Conservation (phyloP, 192 early-diverging fungal genomes). For the Backusella luteola region DNA sequence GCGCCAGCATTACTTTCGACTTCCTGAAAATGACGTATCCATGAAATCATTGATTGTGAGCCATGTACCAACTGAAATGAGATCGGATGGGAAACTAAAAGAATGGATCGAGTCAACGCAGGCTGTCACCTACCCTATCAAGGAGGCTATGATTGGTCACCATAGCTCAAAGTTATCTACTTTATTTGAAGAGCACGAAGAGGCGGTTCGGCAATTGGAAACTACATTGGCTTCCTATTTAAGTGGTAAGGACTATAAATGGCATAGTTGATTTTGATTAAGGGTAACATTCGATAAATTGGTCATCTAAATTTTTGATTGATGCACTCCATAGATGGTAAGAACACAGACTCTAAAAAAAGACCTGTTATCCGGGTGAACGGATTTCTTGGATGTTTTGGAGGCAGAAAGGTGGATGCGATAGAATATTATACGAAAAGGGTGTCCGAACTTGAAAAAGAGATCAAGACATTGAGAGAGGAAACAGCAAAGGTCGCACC, state of each 20-base stretch:
- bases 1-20: constrained; percentile 53
- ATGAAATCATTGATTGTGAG: constrained; percentile 67
- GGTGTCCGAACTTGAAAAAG: constrained; percentile 54
- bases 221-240: constrained; percentile 61
- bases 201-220: constrained; percentile 62
- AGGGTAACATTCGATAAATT: background rate
- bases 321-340: constrained; percentile 25
- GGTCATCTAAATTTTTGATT: background rate
- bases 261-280: background rate
- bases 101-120: constrained; percentile 16
- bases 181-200: constrained; percentile 62
- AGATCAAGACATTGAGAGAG: constrained; percentile 52
- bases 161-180: constrained; percentile 67
- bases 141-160: constrained; percentile 63
- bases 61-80: constrained; percentile 50
- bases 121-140: constrained; percentile 36
- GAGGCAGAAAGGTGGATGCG: constrained; percentile 61
- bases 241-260: constrained; percentile 32
- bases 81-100: constrained; percentile 18
- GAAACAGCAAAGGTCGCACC: constrained; percentile 51
- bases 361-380: constrained; percentile 42
- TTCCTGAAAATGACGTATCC: constrained; percentile 53
- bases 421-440: constrained; percentile 70
- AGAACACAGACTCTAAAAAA: constrained; percentile 26
- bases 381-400: constrained; percentile 28